Conservation (phyloP, 1,284 basidiomycete species). For the Lignosus rhinocerotis region DNA sequence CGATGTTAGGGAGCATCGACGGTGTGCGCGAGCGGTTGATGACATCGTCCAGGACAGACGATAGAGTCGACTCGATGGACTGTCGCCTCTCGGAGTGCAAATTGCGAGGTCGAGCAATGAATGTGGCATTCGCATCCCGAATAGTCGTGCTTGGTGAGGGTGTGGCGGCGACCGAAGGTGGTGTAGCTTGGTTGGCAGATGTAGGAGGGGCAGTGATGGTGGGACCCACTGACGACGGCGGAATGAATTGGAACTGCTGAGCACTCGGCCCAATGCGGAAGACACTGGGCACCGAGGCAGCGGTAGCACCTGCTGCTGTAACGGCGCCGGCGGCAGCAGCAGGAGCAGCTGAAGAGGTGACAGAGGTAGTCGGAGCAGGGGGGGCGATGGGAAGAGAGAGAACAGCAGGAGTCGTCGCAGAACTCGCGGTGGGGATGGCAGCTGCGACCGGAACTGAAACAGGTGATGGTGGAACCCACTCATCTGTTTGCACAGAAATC, state of each 20-base stretch:
- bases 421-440: constrained; percentile 21
- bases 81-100: constrained; percentile 44
- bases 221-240: constrained; percentile 44
- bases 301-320: constrained; percentile 13
- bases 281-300: constrained; percentile 22
- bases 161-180: constrained; percentile 27
- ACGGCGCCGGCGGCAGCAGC: constrained; percentile 22
- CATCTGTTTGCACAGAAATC: constrained; percentile 77
- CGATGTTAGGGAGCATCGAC: constrained; percentile 56
- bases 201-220: constrained; percentile 24
- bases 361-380: constrained; percentile 17
- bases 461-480: constrained; percentile 51
- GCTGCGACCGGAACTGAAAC: constrained; percentile 12
- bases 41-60: constrained; percentile 46
- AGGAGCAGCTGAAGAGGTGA: constrained; percentile 1
- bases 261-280: constrained; percentile 51
- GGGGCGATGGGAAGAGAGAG: constrained; percentile 16
- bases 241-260: constrained; percentile 78
- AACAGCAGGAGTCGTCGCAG: constrained; percentile 20
- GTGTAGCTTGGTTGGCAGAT: constrained; percentile 18
- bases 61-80: constrained; percentile 67
- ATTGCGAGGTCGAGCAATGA: constrained; percentile 41
- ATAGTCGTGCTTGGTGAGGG: constrained; percentile 45
- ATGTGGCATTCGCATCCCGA: constrained; percentile 47
- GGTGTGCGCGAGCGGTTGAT: constrained; percentile 55